Percentiles rank a stretch among this genome's conserved stretches.
These are phyloP conservation scores for Apiotrichum mycotoxinovorans DNA, from an alignment of 1,284 basidiomycete species.

Conservation along the genomic window DNA sequence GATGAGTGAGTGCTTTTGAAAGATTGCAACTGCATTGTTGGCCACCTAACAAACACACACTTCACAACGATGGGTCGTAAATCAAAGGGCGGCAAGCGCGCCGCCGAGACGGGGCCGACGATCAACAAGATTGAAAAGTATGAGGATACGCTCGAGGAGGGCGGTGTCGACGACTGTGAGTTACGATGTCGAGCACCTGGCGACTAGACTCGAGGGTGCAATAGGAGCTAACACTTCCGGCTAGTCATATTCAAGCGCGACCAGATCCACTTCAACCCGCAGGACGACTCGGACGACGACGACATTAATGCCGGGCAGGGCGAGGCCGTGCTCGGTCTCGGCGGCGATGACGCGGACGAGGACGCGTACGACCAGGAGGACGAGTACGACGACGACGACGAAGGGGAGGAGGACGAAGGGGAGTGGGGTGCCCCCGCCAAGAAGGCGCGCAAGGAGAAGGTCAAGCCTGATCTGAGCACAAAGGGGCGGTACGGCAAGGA, in stretches of 20 bases:
- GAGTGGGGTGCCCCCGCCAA: conserved; percentile 34
- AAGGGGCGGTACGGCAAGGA: conserved; percentile 49
- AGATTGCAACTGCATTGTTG: neutral
- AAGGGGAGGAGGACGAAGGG: conserved; percentile 46
- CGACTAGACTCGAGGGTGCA: no score
- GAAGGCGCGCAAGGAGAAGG: conserved; percentile 47
- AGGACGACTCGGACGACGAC: conserved; percentile 53
- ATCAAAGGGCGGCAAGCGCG: conserved; percentile 40
- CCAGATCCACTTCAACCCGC: conserved; percentile 69
- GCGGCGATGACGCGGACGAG: conserved; percentile 19
- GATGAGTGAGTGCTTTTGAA: no score
- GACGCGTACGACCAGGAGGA: conserved; percentile 48
- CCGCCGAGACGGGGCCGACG: conserved; percentile 29
- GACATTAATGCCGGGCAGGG: conserved; percentile 41
- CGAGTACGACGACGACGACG: conserved; percentile 37
- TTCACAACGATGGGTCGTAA: conserved; percentile 27
- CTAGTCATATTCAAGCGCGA: conserved; percentile 59
- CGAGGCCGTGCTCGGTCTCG: conserved; percentile 68
- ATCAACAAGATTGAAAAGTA: conserved; percentile 46
- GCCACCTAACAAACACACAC: neutral
- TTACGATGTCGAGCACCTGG: no score
- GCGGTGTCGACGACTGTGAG: conserved; percentile 51
- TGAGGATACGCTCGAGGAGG: conserved; percentile 50
- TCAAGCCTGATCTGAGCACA: conserved; percentile 38
- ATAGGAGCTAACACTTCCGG: no score